These are phyloP conservation scores for Suhomyces wounanorum DNA, from an alignment of 1,139 yeast species.

Conservation along the genomic window DNA sequence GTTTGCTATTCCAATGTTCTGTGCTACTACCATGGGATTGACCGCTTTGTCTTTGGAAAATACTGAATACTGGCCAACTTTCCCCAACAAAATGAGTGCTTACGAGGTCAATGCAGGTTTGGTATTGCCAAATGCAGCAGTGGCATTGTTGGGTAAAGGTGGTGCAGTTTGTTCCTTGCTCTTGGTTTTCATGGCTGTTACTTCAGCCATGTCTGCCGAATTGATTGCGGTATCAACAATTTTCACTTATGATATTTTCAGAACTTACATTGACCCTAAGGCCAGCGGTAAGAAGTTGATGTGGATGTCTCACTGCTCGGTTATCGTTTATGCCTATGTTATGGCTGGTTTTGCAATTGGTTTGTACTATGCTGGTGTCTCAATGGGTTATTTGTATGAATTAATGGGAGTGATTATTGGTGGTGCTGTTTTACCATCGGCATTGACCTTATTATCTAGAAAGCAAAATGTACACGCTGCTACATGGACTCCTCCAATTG, in stretches of 20 bases:
- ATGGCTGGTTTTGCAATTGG: constrained; percentile 87
- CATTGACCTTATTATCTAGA: constrained; percentile 67
- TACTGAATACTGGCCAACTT: constrained; percentile 73
- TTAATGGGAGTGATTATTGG: constrained; percentile 87
- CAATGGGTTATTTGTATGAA: constrained; percentile 85
- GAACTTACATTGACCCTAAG: constrained; percentile 72
- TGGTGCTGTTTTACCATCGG: constrained; percentile 80
- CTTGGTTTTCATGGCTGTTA: constrained; percentile 80
- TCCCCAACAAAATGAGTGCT: constrained; percentile 62
- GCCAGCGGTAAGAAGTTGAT: constrained; percentile 76
- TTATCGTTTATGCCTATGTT: constrained; percentile 61
- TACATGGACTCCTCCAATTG: constrained; percentile 59
- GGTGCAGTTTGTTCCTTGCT: constrained; percentile 83
- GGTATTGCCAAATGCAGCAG: constrained; percentile 85
- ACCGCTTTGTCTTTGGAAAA: constrained; percentile 73
- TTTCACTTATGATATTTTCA: constrained; percentile 81
- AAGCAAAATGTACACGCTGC: constrained; percentile 67
- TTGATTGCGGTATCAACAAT: constrained; percentile 84
- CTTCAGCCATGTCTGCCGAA: constrained; percentile 84
- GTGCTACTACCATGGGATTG: constrained; percentile 82
- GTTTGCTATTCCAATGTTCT: constrained; percentile 85
- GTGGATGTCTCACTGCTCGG: constrained; percentile 64
- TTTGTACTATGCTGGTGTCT: constrained; percentile 74
- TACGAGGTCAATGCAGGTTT: constrained; percentile 79
- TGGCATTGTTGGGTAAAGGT: constrained; percentile 78